Evolutionary conservation across 345 rosid species (phyloP).

Genomic region (Hypericum perforatum): DNA sequence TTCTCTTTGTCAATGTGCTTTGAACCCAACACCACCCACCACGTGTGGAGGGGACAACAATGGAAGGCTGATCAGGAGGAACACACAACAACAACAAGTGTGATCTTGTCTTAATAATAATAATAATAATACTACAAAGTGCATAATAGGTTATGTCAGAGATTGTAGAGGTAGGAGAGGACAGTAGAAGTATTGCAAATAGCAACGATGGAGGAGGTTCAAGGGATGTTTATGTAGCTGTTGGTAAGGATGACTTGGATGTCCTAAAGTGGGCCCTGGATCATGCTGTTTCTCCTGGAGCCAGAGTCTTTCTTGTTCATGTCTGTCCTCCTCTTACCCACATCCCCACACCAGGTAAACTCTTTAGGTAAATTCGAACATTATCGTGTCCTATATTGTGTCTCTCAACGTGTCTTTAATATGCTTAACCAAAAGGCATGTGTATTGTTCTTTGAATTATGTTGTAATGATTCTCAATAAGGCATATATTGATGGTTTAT

Average conservation of each 20-base stretch:
- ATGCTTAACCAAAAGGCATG: too few species aligned
- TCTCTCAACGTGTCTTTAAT: too few species aligned
- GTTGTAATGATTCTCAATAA: too few species aligned
- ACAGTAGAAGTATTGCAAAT: constrained; percentile 17
- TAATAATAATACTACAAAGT: constrained; percentile 11
- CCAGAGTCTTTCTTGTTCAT: constrained; percentile 47
- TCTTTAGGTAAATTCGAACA: too few species aligned
- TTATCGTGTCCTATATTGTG: too few species aligned
- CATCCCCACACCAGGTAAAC: constrained; percentile 45
- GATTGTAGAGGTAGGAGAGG: constrained; percentile 33
- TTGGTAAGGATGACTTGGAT: constrained; percentile 47
- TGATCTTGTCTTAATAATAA: constrained; percentile 10
- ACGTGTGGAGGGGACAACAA: background rate
- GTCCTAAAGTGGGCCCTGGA: constrained; percentile 51
- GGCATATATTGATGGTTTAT: too few species aligned
- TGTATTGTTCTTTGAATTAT: too few species aligned
- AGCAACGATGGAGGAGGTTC: constrained; percentile 15
- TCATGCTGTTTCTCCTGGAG: constrained; percentile 31
- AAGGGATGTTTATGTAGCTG: constrained; percentile 51
- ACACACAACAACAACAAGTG: constrained; percentile 3
- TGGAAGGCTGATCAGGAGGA: constrained; percentile 17
- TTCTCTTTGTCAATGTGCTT: background rate
- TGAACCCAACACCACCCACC: background rate
- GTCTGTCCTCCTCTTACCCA: constrained; percentile 45
- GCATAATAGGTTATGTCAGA: constrained; percentile 35